Evolutionary conservation across 225 moss, liverwort and hornwort genomes (phyloP).

Genomic region (Bryum argenteum): DNA sequence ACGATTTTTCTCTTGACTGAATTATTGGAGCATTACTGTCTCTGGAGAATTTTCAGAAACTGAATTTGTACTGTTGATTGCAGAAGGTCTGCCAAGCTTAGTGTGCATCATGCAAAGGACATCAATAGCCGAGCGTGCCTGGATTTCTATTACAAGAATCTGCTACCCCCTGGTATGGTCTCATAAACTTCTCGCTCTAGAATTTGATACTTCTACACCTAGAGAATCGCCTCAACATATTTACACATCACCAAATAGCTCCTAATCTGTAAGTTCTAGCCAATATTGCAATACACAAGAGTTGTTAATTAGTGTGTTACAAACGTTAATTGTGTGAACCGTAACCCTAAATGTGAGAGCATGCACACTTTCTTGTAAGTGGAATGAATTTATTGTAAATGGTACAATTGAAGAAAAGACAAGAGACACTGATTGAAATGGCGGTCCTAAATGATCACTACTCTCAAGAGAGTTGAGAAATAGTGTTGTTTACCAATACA

Average conservation of each 20-base stretch:
- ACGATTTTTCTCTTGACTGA: slow-evolving; percentile 3
- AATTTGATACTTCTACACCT: too few relatives aligned
- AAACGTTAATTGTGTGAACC: too few relatives aligned
- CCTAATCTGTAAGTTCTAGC: neutral
- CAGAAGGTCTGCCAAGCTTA: slow-evolving; percentile 50
- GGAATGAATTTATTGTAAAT: too few relatives aligned
- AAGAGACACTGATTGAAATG: too few relatives aligned
- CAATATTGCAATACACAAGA: too few relatives aligned
- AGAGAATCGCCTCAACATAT: neutral
- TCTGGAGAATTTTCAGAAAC: neutral
- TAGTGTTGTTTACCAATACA: too few relatives aligned
- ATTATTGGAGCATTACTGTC: neutral
- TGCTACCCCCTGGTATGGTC: slow-evolving; percentile 51
- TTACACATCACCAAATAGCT: neutral
- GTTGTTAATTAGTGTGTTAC: too few relatives aligned
- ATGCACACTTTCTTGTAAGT: too few relatives aligned
- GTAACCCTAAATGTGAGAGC: too few relatives aligned
- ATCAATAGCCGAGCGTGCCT: slow-evolving; percentile 65
- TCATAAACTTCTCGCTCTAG: neutral
- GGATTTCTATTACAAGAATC: slow-evolving; percentile 58
- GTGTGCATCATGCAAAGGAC: slow-evolving; percentile 50
- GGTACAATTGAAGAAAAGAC: too few relatives aligned
- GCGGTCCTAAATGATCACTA: too few relatives aligned
- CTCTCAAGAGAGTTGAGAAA: too few relatives aligned
- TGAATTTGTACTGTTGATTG: slow-evolving; percentile 10